These are phyloP conservation scores for Nitzschia inconspicua DNA, from an alignment of 108 stramenopile genomes.

Conservation along the genomic window DNA sequence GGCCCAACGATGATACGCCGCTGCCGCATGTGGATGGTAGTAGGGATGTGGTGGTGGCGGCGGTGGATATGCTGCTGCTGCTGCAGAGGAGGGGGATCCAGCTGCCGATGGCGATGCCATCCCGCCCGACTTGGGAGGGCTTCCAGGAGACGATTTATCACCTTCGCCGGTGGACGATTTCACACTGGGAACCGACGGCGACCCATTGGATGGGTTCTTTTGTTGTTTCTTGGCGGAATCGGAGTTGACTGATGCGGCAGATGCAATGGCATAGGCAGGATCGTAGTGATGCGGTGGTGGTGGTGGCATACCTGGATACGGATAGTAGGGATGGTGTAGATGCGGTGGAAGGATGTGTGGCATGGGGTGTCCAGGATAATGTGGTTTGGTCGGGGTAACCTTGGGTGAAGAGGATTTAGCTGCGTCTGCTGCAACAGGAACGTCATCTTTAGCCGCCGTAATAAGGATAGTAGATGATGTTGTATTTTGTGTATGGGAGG, in stretches of 20 bases:
- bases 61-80: slow-evolving; percentile 14
- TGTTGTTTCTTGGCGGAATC: neutral
- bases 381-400: too few relatives aligned
- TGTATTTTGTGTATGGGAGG: too few relatives aligned
- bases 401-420: too few relatives aligned
- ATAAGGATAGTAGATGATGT: too few relatives aligned
- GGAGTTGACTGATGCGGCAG: neutral
- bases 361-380: too few relatives aligned
- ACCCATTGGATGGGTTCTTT: neutral
- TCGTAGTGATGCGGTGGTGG: neutral
- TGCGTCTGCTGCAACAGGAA: too few relatives aligned
- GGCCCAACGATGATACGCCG: too few relatives aligned
- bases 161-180: neutral
- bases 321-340: neutral
- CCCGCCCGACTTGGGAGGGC: neutral
- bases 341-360: neutral
- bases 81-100: neutral
- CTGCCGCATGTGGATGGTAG: slow-evolving; percentile 5
- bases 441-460: too few relatives aligned
- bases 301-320: neutral
- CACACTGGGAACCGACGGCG: too few relatives aligned
- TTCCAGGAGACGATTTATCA: neutral
- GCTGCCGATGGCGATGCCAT: neutral
- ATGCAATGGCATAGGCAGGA: neutral
- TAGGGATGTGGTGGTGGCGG: slow-evolving; percentile 8